Evolutionary conservation across 345 rosid species (phyloP).

Genomic region (Eucalyptus leucophloia): DNA sequence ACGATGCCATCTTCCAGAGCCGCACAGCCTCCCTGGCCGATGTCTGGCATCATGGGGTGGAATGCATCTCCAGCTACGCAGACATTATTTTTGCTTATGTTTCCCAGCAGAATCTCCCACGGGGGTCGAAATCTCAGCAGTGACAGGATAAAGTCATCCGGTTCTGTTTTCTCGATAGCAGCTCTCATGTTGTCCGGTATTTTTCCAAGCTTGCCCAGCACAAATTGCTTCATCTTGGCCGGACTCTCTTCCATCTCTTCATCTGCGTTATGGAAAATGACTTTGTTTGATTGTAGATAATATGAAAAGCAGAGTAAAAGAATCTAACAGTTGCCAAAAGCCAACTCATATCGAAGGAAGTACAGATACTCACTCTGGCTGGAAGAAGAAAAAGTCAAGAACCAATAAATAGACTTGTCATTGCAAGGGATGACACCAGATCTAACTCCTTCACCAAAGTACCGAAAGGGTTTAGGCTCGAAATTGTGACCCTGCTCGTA

Average conservation of each 20-base stretch:
- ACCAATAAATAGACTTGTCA: slow-evolving; percentile 2
- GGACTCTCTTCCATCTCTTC: slow-evolving; percentile 7
- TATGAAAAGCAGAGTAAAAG: background rate
- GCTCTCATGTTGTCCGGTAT: background rate
- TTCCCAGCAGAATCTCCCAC: too few species aligned
- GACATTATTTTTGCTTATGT: too few species aligned
- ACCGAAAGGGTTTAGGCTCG: slow-evolving; percentile 11
- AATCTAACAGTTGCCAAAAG: background rate
- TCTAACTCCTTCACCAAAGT: slow-evolving; percentile 30
- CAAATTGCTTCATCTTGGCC: slow-evolving; percentile 14
- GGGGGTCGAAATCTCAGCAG: too few species aligned
- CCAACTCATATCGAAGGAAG: background rate
- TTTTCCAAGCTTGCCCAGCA: slow-evolving; percentile 6
- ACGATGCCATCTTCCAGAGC: too few species aligned
- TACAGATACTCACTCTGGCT: background rate
- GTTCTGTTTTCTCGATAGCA: slow-evolving; percentile 19
- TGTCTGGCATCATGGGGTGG: too few species aligned
- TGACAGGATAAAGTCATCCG: slow-evolving; percentile 9
- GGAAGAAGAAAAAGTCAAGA: background rate
- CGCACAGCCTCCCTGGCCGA: too few species aligned
- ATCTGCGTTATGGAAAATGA: background rate
- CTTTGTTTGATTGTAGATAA: background rate
- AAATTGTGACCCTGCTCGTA: slow-evolving; percentile 22
- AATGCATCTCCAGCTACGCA: too few species aligned
- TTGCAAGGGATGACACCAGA: slow-evolving; percentile 40